Conservation (phyloP, 805 yeast species). For the Candida insectorum region DNA sequence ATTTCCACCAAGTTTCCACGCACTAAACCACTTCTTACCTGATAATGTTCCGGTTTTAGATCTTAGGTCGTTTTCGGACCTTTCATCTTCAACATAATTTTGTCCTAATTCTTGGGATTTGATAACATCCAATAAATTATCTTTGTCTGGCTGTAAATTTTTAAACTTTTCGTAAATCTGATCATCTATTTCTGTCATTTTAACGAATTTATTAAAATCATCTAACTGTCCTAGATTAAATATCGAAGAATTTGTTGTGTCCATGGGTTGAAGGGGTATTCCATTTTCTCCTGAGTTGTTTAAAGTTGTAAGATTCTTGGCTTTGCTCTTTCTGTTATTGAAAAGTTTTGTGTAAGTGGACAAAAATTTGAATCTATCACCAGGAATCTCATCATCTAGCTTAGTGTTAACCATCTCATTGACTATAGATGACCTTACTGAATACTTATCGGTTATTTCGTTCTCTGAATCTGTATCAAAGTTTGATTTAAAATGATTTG, state of each 20-base stretch:
- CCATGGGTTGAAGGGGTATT: conserved; percentile 14
- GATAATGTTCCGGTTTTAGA: conserved; percentile 4
- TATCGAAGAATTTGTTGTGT: conserved; percentile 17
- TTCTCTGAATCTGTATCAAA: conserved; percentile 19
- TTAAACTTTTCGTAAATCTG: conserved; percentile 20
- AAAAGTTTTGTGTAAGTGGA: conserved; percentile 19
- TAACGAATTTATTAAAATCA: conserved; percentile 32
- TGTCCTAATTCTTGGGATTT: conserved; percentile 21
- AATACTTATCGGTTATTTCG: conserved; percentile 9
- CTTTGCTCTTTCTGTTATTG: conserved; percentile 4
- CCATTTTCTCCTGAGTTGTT: conserved; percentile 6
- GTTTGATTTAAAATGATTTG: conserved; percentile 13
- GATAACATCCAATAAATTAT: conserved; percentile 24
- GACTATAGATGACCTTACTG: conserved; percentile 25
- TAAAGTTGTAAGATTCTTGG: conserved; percentile 2
- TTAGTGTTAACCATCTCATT: conserved; percentile 14
- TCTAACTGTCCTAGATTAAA: conserved; percentile 29
- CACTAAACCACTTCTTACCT: conserved; percentile 14
- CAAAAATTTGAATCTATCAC: conserved; percentile 26
- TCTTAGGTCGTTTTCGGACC: conserved; percentile 1
- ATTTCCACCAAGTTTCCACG: conserved; percentile 9
- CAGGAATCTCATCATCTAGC: conserved; percentile 7
- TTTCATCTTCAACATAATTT: conserved; percentile 20
- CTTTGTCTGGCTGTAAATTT: conserved; percentile 11
- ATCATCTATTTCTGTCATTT: conserved; percentile 33